These are phyloP conservation scores for Stygiomarasmius scandens DNA, from an alignment of 1,284 basidiomycete genomes.

Conservation along the genomic window DNA sequence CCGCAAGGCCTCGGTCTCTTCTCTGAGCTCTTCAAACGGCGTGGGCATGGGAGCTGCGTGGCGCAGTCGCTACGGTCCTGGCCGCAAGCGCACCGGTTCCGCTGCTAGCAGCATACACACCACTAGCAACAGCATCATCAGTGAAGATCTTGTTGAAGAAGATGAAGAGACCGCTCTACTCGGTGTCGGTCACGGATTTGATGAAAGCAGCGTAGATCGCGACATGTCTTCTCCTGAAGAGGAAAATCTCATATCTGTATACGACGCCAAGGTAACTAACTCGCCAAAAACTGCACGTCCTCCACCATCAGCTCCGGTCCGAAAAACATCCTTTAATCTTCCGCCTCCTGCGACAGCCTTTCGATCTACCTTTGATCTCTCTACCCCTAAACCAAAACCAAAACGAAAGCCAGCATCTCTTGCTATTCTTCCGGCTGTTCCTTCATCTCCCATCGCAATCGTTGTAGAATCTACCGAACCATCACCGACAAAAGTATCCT, in stretches of 20 bases:
- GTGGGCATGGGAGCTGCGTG: constrained; percentile 68
- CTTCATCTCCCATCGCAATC: constrained; percentile 63
- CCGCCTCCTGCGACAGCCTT: constrained; percentile 47
- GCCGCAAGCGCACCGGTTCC: constrained; percentile 71
- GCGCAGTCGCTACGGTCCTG: constrained; percentile 57
- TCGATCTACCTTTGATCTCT: constrained; percentile 53
- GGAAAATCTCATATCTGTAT: constrained; percentile 31
- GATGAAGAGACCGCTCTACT: constrained; percentile 75
- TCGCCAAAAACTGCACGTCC: constrained; percentile 32
- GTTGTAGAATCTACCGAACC: constrained; percentile 34
- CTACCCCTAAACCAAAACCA: constrained; percentile 46
- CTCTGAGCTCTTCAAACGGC: constrained; percentile 50
- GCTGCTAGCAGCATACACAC: constrained; percentile 56
- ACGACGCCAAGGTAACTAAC: background rate
- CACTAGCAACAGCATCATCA: constrained; percentile 68
- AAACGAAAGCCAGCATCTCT: constrained; percentile 64
- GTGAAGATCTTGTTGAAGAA: constrained; percentile 79
- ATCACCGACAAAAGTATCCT: constrained; percentile 4
- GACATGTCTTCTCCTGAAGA: constrained; percentile 43
- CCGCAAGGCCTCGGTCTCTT: constrained; percentile 70
- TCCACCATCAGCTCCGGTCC: constrained; percentile 57
- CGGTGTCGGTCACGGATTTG: constrained; percentile 69
- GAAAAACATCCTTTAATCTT: constrained; percentile 53
- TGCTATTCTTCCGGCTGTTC: constrained; percentile 66
- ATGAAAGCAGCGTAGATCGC: constrained; percentile 44